phyloP scores from a whole-genome alignment of 768 basidiomycete genomes.

The Russula dissimulans region DNA sequence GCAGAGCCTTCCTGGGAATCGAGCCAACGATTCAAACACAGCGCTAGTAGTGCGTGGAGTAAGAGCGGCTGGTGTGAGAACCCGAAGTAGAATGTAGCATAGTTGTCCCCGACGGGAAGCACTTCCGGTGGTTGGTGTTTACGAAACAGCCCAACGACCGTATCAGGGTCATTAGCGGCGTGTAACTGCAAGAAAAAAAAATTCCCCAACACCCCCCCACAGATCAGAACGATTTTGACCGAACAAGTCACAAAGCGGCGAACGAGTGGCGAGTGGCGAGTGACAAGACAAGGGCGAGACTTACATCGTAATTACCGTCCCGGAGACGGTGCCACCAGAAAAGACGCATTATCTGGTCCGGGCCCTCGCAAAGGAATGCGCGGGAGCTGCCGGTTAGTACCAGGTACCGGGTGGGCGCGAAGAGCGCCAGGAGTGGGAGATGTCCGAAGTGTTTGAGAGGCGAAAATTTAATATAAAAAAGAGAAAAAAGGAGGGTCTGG shows the following conservation, averaged over 20 bases:
- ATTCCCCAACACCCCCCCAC: too few species aligned
- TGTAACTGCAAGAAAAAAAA: neutral
- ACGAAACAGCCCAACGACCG: constrained; percentile 51
- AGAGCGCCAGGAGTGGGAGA: neutral
- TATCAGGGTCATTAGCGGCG: constrained; percentile 7
- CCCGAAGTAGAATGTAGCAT: constrained; percentile 53
- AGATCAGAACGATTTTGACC: neutral
- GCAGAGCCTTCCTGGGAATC: constrained; percentile 44
- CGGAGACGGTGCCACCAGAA: constrained; percentile 10
- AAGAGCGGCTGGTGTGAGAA: constrained; percentile 54
- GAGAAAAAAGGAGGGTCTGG: neutral
- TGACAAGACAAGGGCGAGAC: neutral
- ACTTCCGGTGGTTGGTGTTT: constrained; percentile 32
- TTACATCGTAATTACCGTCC: constrained; percentile 2
- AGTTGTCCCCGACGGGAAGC: constrained; percentile 56
- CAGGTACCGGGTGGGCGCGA: neutral
- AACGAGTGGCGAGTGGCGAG: too few species aligned
- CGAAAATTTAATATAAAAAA: neutral
- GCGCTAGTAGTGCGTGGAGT: constrained; percentile 52
- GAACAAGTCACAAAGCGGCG: neutral
- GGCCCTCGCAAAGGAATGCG: constrained; percentile 5
- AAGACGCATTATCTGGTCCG: neutral
- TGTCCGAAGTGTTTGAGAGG: too few species aligned
- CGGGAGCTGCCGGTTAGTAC: constrained; percentile 3
- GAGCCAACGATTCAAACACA: constrained; percentile 69